Evolutionary conservation across 768 basidiomycete genomes (phyloP).

Genomic region (Pseudohyphozyma bogoriensis): DNA sequence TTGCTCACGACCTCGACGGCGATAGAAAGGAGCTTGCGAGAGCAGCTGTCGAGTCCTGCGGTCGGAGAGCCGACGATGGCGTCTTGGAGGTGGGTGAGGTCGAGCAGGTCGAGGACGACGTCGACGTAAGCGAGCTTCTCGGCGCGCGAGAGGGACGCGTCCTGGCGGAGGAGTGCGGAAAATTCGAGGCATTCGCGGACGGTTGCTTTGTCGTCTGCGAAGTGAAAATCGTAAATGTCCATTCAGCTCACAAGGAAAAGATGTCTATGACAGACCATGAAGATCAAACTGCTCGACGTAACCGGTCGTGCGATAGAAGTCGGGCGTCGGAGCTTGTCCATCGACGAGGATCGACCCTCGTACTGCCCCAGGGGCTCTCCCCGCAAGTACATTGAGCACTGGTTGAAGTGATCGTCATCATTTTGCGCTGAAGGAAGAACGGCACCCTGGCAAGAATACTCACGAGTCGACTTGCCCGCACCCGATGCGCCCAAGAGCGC

Average conservation of each 20-base stretch:
- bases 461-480: constrained; percentile 39
- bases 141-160: constrained; percentile 35
- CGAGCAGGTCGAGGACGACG: constrained; percentile 40
- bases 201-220: constrained; percentile 31
- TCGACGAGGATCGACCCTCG: constrained; percentile 43
- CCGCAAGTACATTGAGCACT: constrained; percentile 35
- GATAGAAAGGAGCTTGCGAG: constrained; percentile 45
- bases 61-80: constrained; percentile 44
- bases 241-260: too few species aligned
- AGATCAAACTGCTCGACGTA: constrained; percentile 38
- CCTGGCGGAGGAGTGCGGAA: constrained; percentile 42
- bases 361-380: constrained; percentile 41
- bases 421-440: neutral
- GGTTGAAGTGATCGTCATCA: neutral
- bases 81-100: constrained; percentile 42
- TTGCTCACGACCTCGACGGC: constrained; percentile 39
- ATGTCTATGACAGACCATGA: constrained; percentile 38
- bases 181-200: constrained; percentile 44
- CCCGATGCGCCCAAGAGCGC: constrained; percentile 45
- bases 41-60: constrained; percentile 40
- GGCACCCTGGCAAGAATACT: constrained; percentile 1
- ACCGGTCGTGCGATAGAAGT: constrained; percentile 43
- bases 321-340: constrained; percentile 37
- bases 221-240: too few species aligned
- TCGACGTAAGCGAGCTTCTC: constrained; percentile 43